phyloP scores from a whole-genome alignment of 2,329 filamentous ascomycete species.

The Hymenoscyphus scutula region DNA sequence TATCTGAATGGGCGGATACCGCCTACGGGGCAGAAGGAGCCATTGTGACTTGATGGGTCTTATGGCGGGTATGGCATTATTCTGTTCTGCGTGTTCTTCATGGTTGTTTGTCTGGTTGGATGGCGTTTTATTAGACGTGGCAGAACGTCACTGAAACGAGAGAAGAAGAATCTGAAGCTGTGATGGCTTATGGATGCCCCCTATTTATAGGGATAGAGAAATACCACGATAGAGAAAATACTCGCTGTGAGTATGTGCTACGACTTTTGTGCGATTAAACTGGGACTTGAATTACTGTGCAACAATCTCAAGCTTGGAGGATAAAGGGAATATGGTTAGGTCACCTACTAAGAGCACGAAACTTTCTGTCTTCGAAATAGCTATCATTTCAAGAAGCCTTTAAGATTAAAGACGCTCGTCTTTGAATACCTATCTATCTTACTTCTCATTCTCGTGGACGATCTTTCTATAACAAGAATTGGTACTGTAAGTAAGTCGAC shows the following conservation, averaged over 20 bases:
- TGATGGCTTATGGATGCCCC: neutral
- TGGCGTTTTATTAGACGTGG: slow-evolving; percentile 7
- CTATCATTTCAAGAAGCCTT: no score
- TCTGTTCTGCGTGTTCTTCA: neutral
- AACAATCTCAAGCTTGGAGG: no score
- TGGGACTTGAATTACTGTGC: no score
- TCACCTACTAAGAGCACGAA: no score
- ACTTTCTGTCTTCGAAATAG: no score
- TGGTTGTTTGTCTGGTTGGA: neutral
- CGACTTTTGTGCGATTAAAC: no score
- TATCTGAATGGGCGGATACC: slow-evolving; percentile 51
- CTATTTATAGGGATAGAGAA: neutral
- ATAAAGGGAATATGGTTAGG: no score
- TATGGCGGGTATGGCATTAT: neutral
- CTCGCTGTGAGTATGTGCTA: neutral
- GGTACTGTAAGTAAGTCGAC: no score
- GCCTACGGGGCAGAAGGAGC: slow-evolving; percentile 38
- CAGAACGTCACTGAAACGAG: neutral
- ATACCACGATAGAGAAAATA: neutral
- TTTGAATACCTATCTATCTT: no score
- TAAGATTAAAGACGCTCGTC: no score
- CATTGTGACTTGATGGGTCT: slow-evolving; percentile 21
- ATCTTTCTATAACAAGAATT: no score
- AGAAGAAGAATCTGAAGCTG: neutral
- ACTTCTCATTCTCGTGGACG: no score